Evolutionary conservation across 345 rosid species (phyloP), one percentile per base, ranked within the genome.

Genomic region (rapeseed (Brassica napus)): DNA sequence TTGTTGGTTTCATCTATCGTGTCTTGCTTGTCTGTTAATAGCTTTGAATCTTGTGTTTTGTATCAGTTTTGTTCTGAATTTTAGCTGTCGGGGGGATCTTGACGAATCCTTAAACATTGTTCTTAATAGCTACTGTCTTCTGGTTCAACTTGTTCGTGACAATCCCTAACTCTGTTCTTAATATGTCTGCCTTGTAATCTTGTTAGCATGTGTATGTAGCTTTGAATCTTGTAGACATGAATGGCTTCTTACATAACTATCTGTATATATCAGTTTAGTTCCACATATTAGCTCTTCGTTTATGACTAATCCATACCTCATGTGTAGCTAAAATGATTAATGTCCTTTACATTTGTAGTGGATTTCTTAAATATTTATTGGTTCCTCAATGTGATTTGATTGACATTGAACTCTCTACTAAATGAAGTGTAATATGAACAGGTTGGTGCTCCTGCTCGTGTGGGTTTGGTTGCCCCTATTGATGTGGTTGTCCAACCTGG

Each of bases 391-490:
- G 18, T 52, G 57, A 0, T 24, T 66, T 1, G 11, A 42, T 68
- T 67, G 58, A 28, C 21, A 39, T 15, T 5, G 1, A 24, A 47
- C 6, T 12, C 1, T 42, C 34, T 76, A 0, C 10, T 44, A 4
- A 15, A 0, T 67, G 37, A 31, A 31, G 9, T 62, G 11, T 61
- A 30, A 37, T 14, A 16, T 70, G 31, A 71, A 52, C 81, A 94
- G 98, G 98, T 94, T 78, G 98, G 99, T 76, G 99, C 99, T 26
- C 99, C 99, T 82, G 98, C 98, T 70, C 98, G 98, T 85, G 98
- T 94, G 77, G 98, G 98, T 81, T 83, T 94, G 78, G 87, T 92
- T 85, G 97, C 98, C 0, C 98, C 98, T 21, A 90, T 89, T 84
- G 98, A 94, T 86, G 98, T 94, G 6, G 92, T 92, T 79, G 98